Conservation (phyloP, 2,329 filamentous ascomycete genomes). For the Fusarium sacchari region DNA sequence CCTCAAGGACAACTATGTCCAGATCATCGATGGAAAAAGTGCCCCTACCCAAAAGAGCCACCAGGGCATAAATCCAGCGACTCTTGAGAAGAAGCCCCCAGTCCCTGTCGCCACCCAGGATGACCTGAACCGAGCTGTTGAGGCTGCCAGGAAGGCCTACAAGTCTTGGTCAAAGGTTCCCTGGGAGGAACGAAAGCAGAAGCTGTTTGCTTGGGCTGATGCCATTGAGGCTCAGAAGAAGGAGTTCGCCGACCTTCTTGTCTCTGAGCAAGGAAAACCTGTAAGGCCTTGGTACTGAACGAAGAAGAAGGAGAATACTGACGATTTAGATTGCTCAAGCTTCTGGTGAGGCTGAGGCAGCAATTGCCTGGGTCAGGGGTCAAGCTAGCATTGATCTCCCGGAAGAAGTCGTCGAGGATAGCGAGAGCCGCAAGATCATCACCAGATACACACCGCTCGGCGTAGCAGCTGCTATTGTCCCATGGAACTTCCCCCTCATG, state of each 20-base stretch:
- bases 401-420: slow-evolving; percentile 54
- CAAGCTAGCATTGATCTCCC: slow-evolving; percentile 43
- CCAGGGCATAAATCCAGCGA: slow-evolving; percentile 46
- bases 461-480: slow-evolving; percentile 59
- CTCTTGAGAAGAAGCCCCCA: slow-evolving; percentile 43
- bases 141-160: slow-evolving; percentile 39
- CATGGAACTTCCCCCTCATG: slow-evolving; percentile 68
- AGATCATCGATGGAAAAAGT: slow-evolving; percentile 40
- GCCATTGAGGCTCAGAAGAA: slow-evolving; percentile 32
- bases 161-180: slow-evolving; percentile 43
- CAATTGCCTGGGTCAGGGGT: slow-evolving; percentile 44
- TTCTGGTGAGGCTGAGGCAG: slow-evolving; percentile 35
- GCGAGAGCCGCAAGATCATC: slow-evolving; percentile 42
- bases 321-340: slow-evolving; percentile 35
- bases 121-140: slow-evolving; percentile 41
- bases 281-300: neutral
- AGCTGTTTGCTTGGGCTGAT: slow-evolving; percentile 41
- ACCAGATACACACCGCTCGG: slow-evolving; percentile 54
- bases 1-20: slow-evolving; percentile 32
- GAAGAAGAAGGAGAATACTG: accelerated
- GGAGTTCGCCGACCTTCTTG: slow-evolving; percentile 39
- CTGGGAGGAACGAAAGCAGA: slow-evolving; percentile 35
- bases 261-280: slow-evolving; percentile 47
- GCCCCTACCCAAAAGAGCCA: slow-evolving; percentile 27
- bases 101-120: slow-evolving; percentile 41